Conservation (phyloP, 495 filamentous ascomycete species). For the Pyronema domesticum region DNA sequence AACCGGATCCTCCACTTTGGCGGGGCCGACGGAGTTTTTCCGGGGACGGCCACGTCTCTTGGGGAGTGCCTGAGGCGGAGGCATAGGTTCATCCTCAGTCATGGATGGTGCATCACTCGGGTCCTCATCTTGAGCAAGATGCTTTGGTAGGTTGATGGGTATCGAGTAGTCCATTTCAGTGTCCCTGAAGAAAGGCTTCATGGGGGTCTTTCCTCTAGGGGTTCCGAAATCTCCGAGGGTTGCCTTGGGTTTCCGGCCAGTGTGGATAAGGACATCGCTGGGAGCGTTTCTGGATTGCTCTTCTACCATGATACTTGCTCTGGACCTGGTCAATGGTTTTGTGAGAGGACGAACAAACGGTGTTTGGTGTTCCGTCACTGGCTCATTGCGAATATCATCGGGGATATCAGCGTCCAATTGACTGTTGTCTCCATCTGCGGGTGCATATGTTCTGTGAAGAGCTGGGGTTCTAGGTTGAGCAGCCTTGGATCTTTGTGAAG, state of each 20-base stretch:
- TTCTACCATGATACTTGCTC: constrained; percentile 14
- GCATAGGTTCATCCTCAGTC: background rate
- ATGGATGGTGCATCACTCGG: background rate
- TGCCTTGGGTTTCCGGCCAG: constrained; percentile 5
- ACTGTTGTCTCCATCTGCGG: constrained; percentile 43
- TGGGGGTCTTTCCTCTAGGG: constrained; percentile 1
- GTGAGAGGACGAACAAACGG: constrained; percentile 15
- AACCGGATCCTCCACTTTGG: background rate
- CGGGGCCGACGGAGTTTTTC: constrained; percentile 3
- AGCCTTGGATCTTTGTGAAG: background rate
- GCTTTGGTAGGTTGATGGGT: constrained; percentile 15
- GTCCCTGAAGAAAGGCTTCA: constrained; percentile 12
- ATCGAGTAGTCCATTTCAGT: constrained; percentile 13
- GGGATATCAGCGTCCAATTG: constrained; percentile 45
- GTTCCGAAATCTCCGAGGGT: background rate
- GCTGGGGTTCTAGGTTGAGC: background rate
- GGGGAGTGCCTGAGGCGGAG: background rate
- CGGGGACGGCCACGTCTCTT: constrained; percentile 7
- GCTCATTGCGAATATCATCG: constrained; percentile 45
- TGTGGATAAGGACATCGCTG: constrained; percentile 6
- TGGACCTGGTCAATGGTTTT: constrained; percentile 17
- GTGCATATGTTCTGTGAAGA: constrained; percentile 6
- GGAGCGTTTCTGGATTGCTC: constrained; percentile 12
- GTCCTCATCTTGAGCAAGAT: constrained; percentile 7
- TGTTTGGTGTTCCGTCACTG: constrained; percentile 10